Conservation (phyloP, 495 filamentous ascomycete genomes). For the Rusavskia elegans region DNA sequence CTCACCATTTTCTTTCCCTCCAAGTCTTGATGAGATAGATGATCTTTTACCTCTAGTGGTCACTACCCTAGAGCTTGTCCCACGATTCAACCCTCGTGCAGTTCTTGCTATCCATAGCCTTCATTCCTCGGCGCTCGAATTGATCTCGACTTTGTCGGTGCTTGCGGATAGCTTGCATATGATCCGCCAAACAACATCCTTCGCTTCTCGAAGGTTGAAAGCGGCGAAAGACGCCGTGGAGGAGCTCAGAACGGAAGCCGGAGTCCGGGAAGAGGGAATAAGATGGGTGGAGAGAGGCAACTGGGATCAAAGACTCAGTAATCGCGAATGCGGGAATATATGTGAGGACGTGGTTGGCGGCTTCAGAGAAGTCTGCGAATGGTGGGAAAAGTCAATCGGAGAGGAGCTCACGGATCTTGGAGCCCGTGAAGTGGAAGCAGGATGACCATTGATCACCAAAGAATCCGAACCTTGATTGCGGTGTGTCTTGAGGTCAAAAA, state of each 20-base stretch:
- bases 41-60: conserved; percentile 52
- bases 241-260: conserved; percentile 69
- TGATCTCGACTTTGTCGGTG: conserved; percentile 64
- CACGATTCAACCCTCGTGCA: conserved; percentile 31
- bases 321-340: conserved; percentile 61
- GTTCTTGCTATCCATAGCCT: conserved; percentile 52
- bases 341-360: conserved; percentile 71
- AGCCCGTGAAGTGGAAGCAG: conserved; percentile 6
- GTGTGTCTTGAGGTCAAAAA: too few relatives aligned
- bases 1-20: conserved; percentile 47
- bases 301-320: conserved; percentile 60
- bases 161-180: conserved; percentile 90
- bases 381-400: conserved; percentile 47
- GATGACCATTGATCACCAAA: neutral
- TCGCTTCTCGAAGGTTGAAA: conserved; percentile 58
- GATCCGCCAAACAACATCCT: conserved; percentile 70
- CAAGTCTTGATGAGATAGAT: conserved; percentile 58
- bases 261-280: conserved; percentile 63
- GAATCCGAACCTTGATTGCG: neutral
- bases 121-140: conserved; percentile 54
- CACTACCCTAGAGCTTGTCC: conserved; percentile 37
- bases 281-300: conserved; percentile 60
- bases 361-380: conserved; percentile 66
- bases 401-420: conserved; percentile 16
- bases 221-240: conserved; percentile 65